Percentiles rank a stretch among this genome's conserved stretches.
Conservation (phyloP, 1,284 basidiomycete genomes). For the Lentinula novae-zelandiae region DNA sequence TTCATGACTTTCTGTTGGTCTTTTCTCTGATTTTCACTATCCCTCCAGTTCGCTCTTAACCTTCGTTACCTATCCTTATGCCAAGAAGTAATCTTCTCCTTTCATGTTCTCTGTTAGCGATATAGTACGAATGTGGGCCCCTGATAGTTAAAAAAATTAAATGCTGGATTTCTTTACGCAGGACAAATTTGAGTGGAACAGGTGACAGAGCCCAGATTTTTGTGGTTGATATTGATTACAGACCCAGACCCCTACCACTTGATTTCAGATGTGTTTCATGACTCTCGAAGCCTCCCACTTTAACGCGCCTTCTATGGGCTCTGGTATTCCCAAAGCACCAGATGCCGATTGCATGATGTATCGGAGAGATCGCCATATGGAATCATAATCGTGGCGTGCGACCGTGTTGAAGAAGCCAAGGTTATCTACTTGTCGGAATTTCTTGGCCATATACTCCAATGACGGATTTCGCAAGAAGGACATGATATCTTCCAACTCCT, state of each 20-base stretch:
- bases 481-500: not conserved
- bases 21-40: not conserved
- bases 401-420: not conserved
- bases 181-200: too few species aligned
- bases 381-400: not conserved
- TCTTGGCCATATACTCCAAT: not conserved
- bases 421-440: not conserved
- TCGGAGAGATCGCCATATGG: not conserved
- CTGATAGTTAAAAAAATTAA: not conserved
- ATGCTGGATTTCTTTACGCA: not conserved
- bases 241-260: too few species aligned
- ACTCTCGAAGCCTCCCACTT: not conserved
- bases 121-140: not conserved
- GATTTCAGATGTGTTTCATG: not conserved
- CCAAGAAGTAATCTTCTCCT: not conserved
- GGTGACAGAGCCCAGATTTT: too few species aligned
- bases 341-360: not conserved
- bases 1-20: not conserved
- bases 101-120: conserved; percentile 14
- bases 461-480: not conserved
- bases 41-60: not conserved
- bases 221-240: too few species aligned
- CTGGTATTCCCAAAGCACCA: not conserved
- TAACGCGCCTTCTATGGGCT: not conserved
- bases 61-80: not conserved